phyloP scores from a whole-genome alignment of 306 rosid genomes.

The Vigna mungo region DNA sequence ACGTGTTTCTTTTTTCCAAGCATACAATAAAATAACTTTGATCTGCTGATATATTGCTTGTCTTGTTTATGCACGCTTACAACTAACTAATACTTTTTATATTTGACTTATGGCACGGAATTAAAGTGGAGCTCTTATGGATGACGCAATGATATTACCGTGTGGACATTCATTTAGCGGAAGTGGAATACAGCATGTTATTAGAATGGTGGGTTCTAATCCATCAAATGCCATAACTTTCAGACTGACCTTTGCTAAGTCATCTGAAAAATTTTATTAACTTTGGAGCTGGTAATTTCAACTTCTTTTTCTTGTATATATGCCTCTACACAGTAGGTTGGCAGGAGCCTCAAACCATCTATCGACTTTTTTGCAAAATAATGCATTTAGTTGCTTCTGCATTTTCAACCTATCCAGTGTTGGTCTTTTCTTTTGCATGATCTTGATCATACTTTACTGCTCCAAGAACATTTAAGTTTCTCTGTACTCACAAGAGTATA shows the following conservation, averaged over 20 bases:
- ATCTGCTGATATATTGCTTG: constrained; percentile 7
- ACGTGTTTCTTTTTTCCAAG: not conserved
- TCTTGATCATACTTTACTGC: not conserved
- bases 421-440: constrained; percentile 6
- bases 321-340: constrained; percentile 44
- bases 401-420: not conserved
- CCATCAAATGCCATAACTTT: constrained; percentile 51
- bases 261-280: constrained; percentile 49
- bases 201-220: constrained; percentile 85
- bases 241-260: constrained; percentile 43
- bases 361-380: constrained; percentile 20
- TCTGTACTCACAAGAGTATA: not conserved
- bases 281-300: constrained; percentile 49
- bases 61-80: constrained; percentile 8
- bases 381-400: constrained; percentile 4
- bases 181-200: constrained; percentile 85
- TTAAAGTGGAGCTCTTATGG: constrained; percentile 92
- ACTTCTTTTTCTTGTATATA: constrained; percentile 43
- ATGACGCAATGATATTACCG: constrained; percentile 96
- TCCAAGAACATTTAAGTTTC: not conserved
- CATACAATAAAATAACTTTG: constrained; percentile 24
- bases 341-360: constrained; percentile 26
- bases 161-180: constrained; percentile 99
- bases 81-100: constrained; percentile 12
- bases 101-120: constrained; percentile 30